A percentile compares a stretch with the other conserved stretches of the same genome.
Conservation (phyloP, 441 rosid genomes). For the Flueggea neowawraea region DNA sequence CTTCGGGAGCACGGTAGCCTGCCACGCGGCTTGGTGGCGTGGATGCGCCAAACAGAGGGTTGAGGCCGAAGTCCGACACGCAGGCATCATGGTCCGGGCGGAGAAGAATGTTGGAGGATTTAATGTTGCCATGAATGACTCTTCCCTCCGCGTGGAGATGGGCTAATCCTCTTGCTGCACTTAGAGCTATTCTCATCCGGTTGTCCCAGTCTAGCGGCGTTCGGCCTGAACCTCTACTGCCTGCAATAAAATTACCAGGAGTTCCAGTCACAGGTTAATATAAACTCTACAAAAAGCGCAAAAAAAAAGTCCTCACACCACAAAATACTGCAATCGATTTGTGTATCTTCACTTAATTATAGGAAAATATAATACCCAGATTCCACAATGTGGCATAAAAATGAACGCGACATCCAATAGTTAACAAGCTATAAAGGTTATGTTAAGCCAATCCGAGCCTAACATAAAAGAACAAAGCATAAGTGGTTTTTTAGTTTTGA, state of each 20-base stretch:
- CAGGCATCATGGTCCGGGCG: conserved; percentile 60
- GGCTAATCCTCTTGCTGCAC: conserved; percentile 68
- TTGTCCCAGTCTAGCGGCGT: conserved; percentile 92
- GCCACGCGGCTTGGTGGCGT: conserved; percentile 68
- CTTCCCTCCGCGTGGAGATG: conserved; percentile 68
- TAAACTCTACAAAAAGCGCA: no score
- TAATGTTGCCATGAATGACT: conserved; percentile 83
- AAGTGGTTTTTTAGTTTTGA: no score
- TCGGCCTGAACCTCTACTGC: conserved; percentile 87
- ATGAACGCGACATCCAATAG: no score
- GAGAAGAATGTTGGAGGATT: conserved; percentile 84
- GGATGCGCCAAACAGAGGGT: conserved; percentile 53
- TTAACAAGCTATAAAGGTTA: no score
- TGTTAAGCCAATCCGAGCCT: no score
- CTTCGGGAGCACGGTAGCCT: conserved; percentile 93
- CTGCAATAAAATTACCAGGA: conserved; percentile 26
- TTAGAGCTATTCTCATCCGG: conserved; percentile 73
- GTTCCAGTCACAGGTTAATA: no score
- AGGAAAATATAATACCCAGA: no score
- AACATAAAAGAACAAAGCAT: no score
- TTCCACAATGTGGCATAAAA: no score
- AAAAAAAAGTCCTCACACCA: no score
- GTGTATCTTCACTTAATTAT: no score
- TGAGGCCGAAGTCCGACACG: conserved; percentile 81
- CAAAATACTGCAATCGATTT: no score